phyloP scores from a whole-genome alignment of 345 rosid genomes.

The Sisymbrium irio region DNA sequence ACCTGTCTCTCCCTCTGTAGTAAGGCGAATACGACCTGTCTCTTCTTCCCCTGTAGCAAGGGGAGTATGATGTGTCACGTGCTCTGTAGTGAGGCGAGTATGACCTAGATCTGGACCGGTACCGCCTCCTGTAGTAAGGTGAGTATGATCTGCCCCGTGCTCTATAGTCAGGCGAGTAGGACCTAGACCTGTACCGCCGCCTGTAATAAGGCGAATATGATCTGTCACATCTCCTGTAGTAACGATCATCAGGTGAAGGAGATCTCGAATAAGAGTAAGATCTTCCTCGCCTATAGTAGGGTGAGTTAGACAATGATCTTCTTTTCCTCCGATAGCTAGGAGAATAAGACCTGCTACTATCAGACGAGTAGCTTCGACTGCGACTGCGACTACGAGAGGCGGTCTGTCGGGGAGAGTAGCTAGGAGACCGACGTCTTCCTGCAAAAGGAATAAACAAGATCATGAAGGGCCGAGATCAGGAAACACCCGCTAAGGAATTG shows the following conservation, averaged over 20 bases:
- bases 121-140: conserved; percentile 32
- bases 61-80: conserved; percentile 35
- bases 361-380: conserved; percentile 55
- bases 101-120: conserved; percentile 40
- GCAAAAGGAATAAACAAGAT: conserved; percentile 6
- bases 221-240: conserved; percentile 35
- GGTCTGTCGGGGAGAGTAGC: conserved; percentile 47
- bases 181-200: conserved; percentile 36
- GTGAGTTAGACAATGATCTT: conserved; percentile 39
- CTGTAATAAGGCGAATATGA: conserved; percentile 47
- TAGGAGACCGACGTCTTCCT: conserved; percentile 46
- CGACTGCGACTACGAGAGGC: conserved; percentile 54
- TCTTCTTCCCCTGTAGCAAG: conserved; percentile 27
- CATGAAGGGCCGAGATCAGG: neutral
- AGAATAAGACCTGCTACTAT: conserved; percentile 57
- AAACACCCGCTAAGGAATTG: neutral
- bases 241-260: conserved; percentile 48
- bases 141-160: conserved; percentile 28
- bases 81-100: conserved; percentile 42
- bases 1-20: conserved; percentile 25
- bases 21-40: conserved; percentile 36
- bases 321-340: conserved; percentile 37
- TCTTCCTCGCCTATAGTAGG: conserved; percentile 38
- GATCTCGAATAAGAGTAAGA: conserved; percentile 44
- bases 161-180: conserved; percentile 41